phyloP scores from a whole-genome alignment of 148 eudicot genomes.

The Dianthus caryophyllus region DNA sequence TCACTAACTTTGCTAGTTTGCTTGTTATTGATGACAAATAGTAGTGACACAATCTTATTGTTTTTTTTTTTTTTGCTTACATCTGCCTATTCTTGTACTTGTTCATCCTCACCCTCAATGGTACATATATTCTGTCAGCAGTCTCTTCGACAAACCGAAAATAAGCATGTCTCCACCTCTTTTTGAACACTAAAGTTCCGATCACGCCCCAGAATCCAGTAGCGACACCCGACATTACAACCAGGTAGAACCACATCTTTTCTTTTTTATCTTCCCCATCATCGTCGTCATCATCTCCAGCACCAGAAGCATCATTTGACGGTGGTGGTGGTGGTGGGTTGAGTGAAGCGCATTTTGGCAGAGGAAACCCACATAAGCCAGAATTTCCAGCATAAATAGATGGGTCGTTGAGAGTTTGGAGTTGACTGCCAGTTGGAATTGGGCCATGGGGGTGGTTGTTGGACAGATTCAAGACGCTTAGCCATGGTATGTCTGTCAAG shows the following conservation, averaged over 20 bases:
- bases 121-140: background rate
- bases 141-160: conserved; percentile 17
- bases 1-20: background rate
- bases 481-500: conserved; percentile 6
- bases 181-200: conserved; percentile 18
- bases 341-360: conserved; percentile 21
- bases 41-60: background rate
- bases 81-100: background rate
- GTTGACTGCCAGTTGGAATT: conserved; percentile 30
- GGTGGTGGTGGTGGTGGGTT: background rate
- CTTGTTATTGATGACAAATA: background rate
- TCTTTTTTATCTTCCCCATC: conserved; percentile 6
- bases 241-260: conserved; percentile 17
- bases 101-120: background rate
- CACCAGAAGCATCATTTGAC: background rate
- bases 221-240: conserved; percentile 19
- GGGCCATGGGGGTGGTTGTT: conserved; percentile 23
- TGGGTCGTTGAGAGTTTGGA: conserved; percentile 25
- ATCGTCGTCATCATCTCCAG: background rate
- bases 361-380: conserved; percentile 37
- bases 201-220: conserved; percentile 35
- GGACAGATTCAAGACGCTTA: conserved; percentile 19
- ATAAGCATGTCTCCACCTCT: conserved; percentile 20
- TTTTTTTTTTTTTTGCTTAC: background rate
- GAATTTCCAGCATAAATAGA: conserved; percentile 32